These are phyloP conservation scores for Candida palmyrensis DNA, from an alignment of 805 yeast genomes.

Conservation along the genomic window DNA sequence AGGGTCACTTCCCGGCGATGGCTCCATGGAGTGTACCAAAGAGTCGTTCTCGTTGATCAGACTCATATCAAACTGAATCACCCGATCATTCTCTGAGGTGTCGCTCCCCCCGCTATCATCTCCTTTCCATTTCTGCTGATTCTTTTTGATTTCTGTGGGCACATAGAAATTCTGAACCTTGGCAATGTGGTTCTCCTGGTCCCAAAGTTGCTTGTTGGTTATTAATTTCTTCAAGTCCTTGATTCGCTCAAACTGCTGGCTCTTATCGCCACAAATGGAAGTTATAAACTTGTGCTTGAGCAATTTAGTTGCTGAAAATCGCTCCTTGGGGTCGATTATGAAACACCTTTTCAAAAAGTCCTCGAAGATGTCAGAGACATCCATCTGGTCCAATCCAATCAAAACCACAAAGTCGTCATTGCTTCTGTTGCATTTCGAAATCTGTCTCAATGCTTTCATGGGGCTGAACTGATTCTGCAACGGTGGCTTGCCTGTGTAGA, in stretches of 20 bases:
- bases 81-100: constrained; percentile 8
- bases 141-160: constrained; percentile 31
- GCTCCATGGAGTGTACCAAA: not conserved
- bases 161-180: constrained; percentile 28
- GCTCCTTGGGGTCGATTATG: constrained; percentile 23
- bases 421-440: constrained; percentile 25
- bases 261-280: constrained; percentile 7
- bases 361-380: constrained; percentile 18
- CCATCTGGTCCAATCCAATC: constrained; percentile 18
- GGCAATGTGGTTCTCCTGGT: constrained; percentile 30
- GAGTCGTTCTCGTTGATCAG: constrained; percentile 13
- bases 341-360: constrained; percentile 33
- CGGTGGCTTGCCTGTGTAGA: constrained; percentile 72
- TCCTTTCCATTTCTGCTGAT: constrained; percentile 26
- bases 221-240: constrained; percentile 25
- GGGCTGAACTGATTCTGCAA: constrained; percentile 37
- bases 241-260: constrained; percentile 6
- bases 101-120: too few relatives aligned
- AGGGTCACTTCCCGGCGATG: not conserved
- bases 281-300: constrained; percentile 30
- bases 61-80: constrained; percentile 33
- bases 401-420: constrained; percentile 26
- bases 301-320: constrained; percentile 27
- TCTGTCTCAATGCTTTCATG: constrained; percentile 39
- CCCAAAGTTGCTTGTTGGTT: constrained; percentile 33